Evolutionary conservation across 805 yeast species (phyloP), one percentile per base, ranked within the genome.

Genomic region (Wickerhamia fluorescens): DNA sequence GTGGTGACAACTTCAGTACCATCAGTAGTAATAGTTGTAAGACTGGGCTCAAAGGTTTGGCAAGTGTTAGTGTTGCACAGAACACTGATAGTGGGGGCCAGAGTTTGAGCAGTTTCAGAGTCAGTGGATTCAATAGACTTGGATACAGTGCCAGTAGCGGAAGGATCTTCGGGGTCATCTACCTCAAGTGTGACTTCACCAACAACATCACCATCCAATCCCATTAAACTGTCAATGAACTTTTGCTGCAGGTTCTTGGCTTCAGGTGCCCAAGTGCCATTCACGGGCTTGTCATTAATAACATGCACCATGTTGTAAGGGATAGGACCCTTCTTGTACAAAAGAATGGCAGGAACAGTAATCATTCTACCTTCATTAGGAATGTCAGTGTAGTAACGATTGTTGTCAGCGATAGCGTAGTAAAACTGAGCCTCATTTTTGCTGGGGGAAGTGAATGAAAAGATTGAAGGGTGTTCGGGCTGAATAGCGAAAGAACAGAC

Each of bases 401-500:
- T 11, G 28, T 28, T 41, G 11, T 30, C 28, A 21, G 38, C 56
- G 21, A 38, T 16, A 20, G 51, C 42, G 46, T 61, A 61, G 58
- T 56, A 61, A 44, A 56, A 59, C 29, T 52, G 53, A 30, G 44
- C 55, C 19, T 41, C 35, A 48, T 51, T 61, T 38, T 60, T 53
- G 22, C 56, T 56, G 16, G 33, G 28, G 26, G 52, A 43, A 13
- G 19, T 36, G 44, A 41, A 59, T 20, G 41, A 40, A 40, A 56
- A 59, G 18, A 24, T 19, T 12, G 38, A 45, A 23, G 63, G 58
- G 27, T 37, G 50, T 16, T 27, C 5, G 2, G 39, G 28, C 34
- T 64, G 65, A 28, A 61, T 36, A 14, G 53, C 36, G 56, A 61
- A 60, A 25, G 58, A 52, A 49, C 68, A 61, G 6, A 32, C 33